These are phyloP conservation scores for Jimgerdemannia flammicorona DNA, from an alignment of 192 early-diverging fungal species.

Conservation along the genomic window DNA sequence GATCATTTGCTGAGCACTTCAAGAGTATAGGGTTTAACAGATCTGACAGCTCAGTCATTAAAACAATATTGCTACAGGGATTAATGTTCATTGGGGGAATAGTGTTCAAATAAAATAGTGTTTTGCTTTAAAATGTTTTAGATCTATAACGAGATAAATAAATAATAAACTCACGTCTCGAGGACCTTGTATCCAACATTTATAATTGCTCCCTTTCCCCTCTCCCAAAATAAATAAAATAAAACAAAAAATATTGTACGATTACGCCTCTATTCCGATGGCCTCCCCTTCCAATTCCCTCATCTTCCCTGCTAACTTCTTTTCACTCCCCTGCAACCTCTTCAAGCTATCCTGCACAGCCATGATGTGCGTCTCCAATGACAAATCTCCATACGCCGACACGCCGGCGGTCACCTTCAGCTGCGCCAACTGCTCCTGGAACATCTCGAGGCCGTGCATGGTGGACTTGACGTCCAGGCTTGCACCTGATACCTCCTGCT, in stretches of 20 bases:
- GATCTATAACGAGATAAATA: no score
- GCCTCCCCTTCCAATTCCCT: neutral
- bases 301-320: neutral
- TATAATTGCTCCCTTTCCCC: no score
- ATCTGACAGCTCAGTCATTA: no score
- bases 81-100: no score
- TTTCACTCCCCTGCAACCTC: neutral
- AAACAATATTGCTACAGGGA: no score
- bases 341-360: neutral
- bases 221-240: neutral
- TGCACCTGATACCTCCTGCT: neutral
- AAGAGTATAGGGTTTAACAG: no score
- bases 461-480: neutral
- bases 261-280: neutral
- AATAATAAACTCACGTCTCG: no score
- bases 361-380: neutral
- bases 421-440: neutral
- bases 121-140: no score
- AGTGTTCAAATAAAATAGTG: no score
- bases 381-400: neutral
- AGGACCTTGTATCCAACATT: no score
- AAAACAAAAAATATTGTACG: neutral
- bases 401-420: neutral
- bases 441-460: neutral
- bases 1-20: no score